These are phyloP conservation scores for Juglanconis sp. DNA, from an alignment of 2,329 filamentous ascomycete genomes.

Conservation along the genomic window DNA sequence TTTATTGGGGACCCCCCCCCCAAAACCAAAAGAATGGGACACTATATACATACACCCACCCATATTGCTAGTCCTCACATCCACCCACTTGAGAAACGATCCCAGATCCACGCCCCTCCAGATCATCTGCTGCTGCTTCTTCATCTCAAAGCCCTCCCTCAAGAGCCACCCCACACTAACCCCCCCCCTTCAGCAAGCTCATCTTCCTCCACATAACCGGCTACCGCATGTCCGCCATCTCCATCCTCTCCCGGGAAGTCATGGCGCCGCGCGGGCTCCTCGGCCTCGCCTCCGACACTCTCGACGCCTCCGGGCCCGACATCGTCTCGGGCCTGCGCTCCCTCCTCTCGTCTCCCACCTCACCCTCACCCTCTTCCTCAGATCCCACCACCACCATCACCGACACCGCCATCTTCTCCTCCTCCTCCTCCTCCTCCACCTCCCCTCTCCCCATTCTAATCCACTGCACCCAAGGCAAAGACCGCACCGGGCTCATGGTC, in stretches of 20 bases:
- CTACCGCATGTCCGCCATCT: slow-evolving; percentile 66
- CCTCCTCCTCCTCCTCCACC: slow-evolving; percentile 35
- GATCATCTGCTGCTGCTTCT: background rate
- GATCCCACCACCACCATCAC: slow-evolving; percentile 43
- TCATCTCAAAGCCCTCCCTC: background rate
- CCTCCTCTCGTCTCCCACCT: slow-evolving; percentile 15
- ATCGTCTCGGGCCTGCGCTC: slow-evolving; percentile 38
- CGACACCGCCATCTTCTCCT: background rate
- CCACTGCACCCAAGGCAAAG: slow-evolving; percentile 89
- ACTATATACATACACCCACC: too few relatives aligned
- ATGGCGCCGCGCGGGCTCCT: slow-evolving; percentile 70
- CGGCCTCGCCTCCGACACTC: slow-evolving; percentile 65
- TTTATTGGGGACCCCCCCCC: too few relatives aligned
- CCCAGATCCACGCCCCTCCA: too few relatives aligned
- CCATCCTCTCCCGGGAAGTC: slow-evolving; percentile 65
- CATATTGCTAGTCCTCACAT: too few relatives aligned
- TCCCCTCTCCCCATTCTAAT: slow-evolving; percentile 62
- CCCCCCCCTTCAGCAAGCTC: slow-evolving; percentile 47
- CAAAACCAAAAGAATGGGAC: background rate
- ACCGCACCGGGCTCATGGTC: slow-evolving; percentile 72
- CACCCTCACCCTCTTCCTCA: background rate
- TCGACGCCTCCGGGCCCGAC: slow-evolving; percentile 65
- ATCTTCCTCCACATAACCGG: slow-evolving; percentile 62
- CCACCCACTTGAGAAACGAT: too few relatives aligned
- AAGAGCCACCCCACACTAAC: background rate